Conservation (phyloP, 2,329 filamentous ascomycete species). For the Verticillium nonalfalfae region DNA sequence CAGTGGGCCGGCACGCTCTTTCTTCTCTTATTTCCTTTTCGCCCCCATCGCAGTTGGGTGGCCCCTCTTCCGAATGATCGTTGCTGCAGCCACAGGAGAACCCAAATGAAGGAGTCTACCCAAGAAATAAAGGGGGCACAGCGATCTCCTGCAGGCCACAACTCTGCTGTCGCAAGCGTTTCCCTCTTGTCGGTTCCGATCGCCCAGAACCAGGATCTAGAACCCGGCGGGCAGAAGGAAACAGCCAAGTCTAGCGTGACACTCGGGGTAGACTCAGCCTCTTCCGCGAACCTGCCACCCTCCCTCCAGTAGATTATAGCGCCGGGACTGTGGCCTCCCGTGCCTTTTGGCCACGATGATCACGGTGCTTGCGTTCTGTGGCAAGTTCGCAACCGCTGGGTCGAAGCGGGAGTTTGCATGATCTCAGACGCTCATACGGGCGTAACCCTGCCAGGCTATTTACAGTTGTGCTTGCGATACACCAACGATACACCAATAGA, state of each 20-base stretch:
- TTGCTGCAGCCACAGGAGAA: background rate
- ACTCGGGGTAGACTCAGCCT: background rate
- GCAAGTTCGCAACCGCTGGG: background rate
- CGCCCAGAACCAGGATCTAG: background rate
- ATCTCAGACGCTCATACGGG: background rate
- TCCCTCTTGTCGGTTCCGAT: background rate
- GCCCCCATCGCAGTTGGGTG: background rate
- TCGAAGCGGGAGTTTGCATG: conserved; percentile 1
- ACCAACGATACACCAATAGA: background rate
- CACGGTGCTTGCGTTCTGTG: background rate
- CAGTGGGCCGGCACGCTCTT: background rate
- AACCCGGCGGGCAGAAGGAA: background rate
- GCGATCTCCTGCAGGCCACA: background rate
- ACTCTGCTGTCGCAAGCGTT: background rate
- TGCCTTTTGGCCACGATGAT: background rate
- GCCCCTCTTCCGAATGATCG: background rate
- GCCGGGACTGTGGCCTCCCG: background rate
- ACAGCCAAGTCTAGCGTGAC: background rate
- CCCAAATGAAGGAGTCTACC: background rate
- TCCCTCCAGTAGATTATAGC: background rate
- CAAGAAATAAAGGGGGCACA: background rate
- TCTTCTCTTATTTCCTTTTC: background rate
- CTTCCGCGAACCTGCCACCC: background rate
- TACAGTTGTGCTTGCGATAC: background rate
- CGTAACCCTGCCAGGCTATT: background rate